These are phyloP conservation scores for Pichia sp. DNA, from an alignment of 1,139 yeast genomes.

Conservation along the genomic window DNA sequence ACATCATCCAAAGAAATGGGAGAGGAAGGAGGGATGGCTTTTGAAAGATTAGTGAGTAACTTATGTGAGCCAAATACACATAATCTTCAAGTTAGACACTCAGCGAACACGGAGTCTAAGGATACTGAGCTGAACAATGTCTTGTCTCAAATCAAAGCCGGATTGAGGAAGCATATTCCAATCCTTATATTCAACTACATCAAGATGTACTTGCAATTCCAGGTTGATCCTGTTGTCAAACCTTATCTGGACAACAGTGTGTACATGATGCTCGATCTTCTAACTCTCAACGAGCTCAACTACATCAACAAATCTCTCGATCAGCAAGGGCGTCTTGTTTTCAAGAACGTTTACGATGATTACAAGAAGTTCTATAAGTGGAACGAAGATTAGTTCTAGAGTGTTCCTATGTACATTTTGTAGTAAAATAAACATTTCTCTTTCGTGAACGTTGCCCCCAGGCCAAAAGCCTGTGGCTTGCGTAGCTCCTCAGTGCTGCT, in stretches of 20 bases:
- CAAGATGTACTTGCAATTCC: constrained; percentile 41
- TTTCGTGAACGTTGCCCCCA: too few species aligned
- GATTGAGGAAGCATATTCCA: constrained; percentile 58
- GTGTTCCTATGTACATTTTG: neutral
- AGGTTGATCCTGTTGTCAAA: constrained; percentile 42
- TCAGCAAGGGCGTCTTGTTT: constrained; percentile 59
- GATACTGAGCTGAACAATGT: constrained; percentile 44
- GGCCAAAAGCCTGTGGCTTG: too few species aligned
- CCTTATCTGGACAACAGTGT: constrained; percentile 51
- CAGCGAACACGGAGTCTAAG: constrained; percentile 7
- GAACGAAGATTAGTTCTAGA: constrained; percentile 50
- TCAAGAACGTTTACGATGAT: constrained; percentile 60
- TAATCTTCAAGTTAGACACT: constrained; percentile 15
- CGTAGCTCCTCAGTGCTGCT: too few species aligned
- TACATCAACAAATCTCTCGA: constrained; percentile 68
- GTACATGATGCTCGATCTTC: constrained; percentile 57
- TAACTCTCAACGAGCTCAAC: constrained; percentile 61
- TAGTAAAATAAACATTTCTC: neutral
- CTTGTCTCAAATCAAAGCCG: constrained; percentile 46
- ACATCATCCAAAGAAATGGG: constrained; percentile 10
- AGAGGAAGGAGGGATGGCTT: constrained; percentile 35
- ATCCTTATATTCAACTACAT: constrained; percentile 53
- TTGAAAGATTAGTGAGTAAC: constrained; percentile 54
- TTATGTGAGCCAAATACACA: constrained; percentile 60
- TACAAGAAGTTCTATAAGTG: constrained; percentile 80